A percentile compares a stretch with the other conserved stretches of the same genome.
Conservation (phyloP, 805 yeast species). For the Candida jianshihensis region DNA sequence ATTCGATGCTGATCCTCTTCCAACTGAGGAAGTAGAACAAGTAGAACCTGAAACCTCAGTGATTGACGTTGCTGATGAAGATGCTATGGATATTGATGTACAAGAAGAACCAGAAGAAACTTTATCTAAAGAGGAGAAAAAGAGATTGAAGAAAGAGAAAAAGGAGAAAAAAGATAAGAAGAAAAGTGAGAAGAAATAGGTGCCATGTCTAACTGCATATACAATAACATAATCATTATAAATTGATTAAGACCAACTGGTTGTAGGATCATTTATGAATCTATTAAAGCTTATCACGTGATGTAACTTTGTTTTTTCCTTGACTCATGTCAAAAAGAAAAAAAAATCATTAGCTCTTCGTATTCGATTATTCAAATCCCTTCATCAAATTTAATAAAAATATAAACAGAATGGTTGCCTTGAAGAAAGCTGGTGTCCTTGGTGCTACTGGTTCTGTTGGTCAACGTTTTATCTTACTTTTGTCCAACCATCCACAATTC, state of each 20-base stretch:
- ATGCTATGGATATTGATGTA: neutral
- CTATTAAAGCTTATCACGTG: neutral
- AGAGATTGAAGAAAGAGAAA: slow-evolving; percentile 9
- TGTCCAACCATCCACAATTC: slow-evolving; percentile 85
- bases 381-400: neutral
- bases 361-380: neutral
- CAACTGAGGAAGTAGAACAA: slow-evolving; percentile 1
- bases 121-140: slow-evolving; percentile 9
- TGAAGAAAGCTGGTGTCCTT: slow-evolving; percentile 68
- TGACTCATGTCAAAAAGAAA: neutral
- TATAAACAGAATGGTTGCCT: slow-evolving; percentile 19
- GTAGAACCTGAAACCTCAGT: slow-evolving; percentile 1
- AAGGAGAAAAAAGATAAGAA: slow-evolving; percentile 12
- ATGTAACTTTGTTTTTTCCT: neutral
- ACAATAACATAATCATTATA: too few species aligned
- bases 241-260: too few species aligned
- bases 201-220: too few species aligned
- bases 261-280: too few species aligned
- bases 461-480: slow-evolving; percentile 82
- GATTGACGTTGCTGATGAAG: neutral
- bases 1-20: slow-evolving; percentile 7
- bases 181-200: slow-evolving; percentile 10
- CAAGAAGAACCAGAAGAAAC: slow-evolving; percentile 2
- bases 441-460: slow-evolving; percentile 99
- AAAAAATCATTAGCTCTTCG: neutral